Conservation (phyloP, 768 basidiomycete species). For the Chalciporus sphaerocephalus region DNA sequence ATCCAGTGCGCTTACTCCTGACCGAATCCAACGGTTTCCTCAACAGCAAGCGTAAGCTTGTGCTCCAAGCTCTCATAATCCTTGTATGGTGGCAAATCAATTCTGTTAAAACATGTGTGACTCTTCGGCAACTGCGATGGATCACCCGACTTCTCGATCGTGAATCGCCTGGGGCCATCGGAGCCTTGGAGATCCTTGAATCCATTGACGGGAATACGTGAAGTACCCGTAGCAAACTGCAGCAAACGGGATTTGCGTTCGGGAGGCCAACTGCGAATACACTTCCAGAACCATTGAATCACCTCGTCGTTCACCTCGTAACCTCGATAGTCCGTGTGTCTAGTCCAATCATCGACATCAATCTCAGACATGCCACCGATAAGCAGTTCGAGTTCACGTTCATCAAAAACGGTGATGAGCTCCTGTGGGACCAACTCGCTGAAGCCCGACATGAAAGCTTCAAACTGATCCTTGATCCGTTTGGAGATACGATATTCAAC, state of each 20-base stretch:
- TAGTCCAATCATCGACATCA: conserved; percentile 98
- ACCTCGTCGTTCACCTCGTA: conserved; percentile 94
- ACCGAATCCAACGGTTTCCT: conserved; percentile 93
- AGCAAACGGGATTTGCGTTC: conserved; percentile 95
- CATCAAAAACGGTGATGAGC: conserved; percentile 96
- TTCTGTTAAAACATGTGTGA: conserved; percentile 93
- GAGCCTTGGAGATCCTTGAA: conserved; percentile 99
- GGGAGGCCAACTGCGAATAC: conserved; percentile 94
- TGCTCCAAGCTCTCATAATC: conserved; percentile 93
- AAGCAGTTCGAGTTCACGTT: conserved; percentile 92
- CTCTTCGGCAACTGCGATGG: conserved; percentile 95
- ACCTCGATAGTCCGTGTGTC: conserved; percentile 98
- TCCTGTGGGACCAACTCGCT: conserved; percentile 99
- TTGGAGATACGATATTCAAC: conserved; percentile 97
- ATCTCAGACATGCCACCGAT: conserved; percentile 99
- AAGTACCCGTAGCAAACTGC: conserved; percentile 96
- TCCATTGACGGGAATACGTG: conserved; percentile 95
- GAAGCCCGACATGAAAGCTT: conserved; percentile 99
- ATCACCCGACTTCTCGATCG: conserved; percentile 98
- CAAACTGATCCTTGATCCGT: conserved; percentile 97
- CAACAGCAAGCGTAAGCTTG: conserved; percentile 90
- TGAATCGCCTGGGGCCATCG: conserved; percentile 94
- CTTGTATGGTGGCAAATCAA: conserved; percentile 97
- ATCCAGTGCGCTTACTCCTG: conserved; percentile 59
- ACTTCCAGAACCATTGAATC: conserved; percentile 99